Conservation (phyloP, 1,139 yeast species). For the Candida sanyaensis region DNA sequence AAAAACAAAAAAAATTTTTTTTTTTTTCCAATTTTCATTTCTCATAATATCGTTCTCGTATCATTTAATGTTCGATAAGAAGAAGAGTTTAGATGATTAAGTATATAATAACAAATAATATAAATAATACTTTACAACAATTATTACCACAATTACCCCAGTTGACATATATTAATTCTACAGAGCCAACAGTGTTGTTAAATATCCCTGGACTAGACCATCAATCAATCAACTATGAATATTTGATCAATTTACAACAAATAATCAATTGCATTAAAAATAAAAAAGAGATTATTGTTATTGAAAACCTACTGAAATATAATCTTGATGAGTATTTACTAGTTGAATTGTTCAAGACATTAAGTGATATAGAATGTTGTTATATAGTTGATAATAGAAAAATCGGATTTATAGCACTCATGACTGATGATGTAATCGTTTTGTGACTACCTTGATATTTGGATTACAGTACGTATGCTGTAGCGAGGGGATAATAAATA, state of each 20-base stretch:
- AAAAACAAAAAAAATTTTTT: neutral
- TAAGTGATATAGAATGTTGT: conserved; percentile 1
- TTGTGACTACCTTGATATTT: neutral
- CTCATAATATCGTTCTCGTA: neutral
- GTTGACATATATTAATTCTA: conserved; percentile 14
- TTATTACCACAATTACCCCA: conserved; percentile 2
- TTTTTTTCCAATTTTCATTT: neutral
- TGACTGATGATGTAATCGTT: conserved; percentile 9
- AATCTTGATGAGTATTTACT: conserved; percentile 1
- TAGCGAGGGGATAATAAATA: too few relatives aligned
- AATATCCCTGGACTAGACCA: neutral
- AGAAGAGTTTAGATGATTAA: conserved; percentile 6
- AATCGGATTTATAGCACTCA: conserved; percentile 7
- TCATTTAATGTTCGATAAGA: neutral
- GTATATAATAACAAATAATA: conserved; percentile 8
- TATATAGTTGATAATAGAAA: conserved; percentile 9
- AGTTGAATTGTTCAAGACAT: conserved; percentile 8
- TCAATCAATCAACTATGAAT: conserved; percentile 12
- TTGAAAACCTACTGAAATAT: conserved; percentile 9
- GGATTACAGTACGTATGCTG: too few relatives aligned
- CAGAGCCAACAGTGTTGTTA: conserved; percentile 12
- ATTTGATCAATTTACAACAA: conserved; percentile 7
- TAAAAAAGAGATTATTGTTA: conserved; percentile 3
- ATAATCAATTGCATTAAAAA: neutral
- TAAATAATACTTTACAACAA: conserved; percentile 3